A percentile compares a stretch with the other conserved stretches of the same genome.
Evolutionary conservation across 2,329 filamentous ascomycete species (phyloP).

Genomic region (Trichoderma atrobrunneum): DNA sequence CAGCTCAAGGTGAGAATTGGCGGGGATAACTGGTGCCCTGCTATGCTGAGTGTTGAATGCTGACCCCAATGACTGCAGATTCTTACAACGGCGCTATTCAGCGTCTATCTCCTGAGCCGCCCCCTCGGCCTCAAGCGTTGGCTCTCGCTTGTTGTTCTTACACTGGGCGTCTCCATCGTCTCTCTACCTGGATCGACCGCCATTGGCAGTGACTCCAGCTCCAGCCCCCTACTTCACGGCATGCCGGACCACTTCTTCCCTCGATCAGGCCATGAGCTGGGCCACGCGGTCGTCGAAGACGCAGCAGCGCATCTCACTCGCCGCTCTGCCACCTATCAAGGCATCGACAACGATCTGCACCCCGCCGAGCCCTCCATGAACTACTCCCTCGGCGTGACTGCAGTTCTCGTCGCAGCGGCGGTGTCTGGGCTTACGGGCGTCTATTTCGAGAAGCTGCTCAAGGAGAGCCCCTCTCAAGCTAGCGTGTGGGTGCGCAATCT

Average conservation of each 20-base stretch:
- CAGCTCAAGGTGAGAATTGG: conserved; percentile 70
- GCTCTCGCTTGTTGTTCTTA: conserved; percentile 74
- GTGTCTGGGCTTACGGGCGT: conserved; percentile 84
- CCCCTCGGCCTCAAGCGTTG: conserved; percentile 71
- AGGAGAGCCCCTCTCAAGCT: conserved; percentile 71
- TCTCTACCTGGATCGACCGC: conserved; percentile 66
- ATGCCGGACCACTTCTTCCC: conserved; percentile 69
- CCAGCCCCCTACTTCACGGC: conserved; percentile 60
- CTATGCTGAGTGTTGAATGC: not conserved
- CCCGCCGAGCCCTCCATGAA: conserved; percentile 61
- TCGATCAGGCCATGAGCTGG: conserved; percentile 73
- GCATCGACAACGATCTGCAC: conserved; percentile 64
- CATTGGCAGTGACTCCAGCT: conserved; percentile 20
- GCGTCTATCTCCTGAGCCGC: conserved; percentile 71
- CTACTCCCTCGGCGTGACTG: conserved; percentile 71
- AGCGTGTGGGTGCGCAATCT: conserved; percentile 94
- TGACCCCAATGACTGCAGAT: conserved; percentile 49
- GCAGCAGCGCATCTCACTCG: conserved; percentile 39
- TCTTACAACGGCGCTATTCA: conserved; percentile 84
- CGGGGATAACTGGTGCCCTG: not conserved
- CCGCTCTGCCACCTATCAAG: conserved; percentile 86
- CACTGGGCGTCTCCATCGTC: conserved; percentile 79
- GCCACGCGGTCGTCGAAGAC: conserved; percentile 45
- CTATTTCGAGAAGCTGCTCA: conserved; percentile 87
- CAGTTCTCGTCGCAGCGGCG: conserved; percentile 73